Percentiles rank a stretch among this genome's conserved stretches.
Conservation (phyloP, 2,329 filamentous ascomycete species). For the Penicillium sp. region DNA sequence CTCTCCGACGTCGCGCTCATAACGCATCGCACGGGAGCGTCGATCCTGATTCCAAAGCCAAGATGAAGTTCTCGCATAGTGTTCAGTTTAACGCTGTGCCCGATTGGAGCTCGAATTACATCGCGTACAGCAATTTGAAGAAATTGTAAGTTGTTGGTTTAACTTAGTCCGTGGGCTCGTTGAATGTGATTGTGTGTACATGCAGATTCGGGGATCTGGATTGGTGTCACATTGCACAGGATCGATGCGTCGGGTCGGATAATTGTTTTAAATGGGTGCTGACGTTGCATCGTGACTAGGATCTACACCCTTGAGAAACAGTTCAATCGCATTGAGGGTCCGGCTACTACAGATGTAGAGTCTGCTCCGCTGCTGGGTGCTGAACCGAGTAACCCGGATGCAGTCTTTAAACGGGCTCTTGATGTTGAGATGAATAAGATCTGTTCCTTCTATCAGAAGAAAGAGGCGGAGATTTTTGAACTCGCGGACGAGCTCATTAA, state of each 20-base stretch:
- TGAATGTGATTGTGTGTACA: not conserved
- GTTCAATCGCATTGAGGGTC: conserved; percentile 60
- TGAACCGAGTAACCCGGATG: conserved; percentile 68
- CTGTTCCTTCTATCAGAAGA: conserved; percentile 81
- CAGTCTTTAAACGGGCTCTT: conserved; percentile 75
- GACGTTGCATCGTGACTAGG: conserved; percentile 47
- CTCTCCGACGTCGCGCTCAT: conserved; percentile 30
- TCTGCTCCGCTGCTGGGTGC: conserved; percentile 73
- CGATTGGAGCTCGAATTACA: conserved; percentile 99
- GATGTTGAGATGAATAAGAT: conserved; percentile 94
- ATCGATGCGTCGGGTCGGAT: not conserved
- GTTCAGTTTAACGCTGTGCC: conserved; percentile 99
- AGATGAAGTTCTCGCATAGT: conserved; percentile 99
- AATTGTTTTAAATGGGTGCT: conserved; percentile 8
- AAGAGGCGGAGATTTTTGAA: conserved; percentile 81
- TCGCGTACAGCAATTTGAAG: conserved; percentile 97
- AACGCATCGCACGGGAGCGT: conserved; percentile 10
- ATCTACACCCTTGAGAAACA: conserved; percentile 95
- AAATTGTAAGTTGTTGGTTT: conserved; percentile 69
- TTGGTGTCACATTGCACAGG: conserved; percentile 27
- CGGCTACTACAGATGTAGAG: conserved; percentile 68
- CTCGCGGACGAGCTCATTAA: conserved; percentile 75
- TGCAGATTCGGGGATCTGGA: not conserved
- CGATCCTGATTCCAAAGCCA: conserved; percentile 52
- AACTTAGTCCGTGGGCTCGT: not conserved